phyloP scores from a whole-genome alignment of 2,329 filamentous ascomycete species.

The Waltergamsia citrina region DNA sequence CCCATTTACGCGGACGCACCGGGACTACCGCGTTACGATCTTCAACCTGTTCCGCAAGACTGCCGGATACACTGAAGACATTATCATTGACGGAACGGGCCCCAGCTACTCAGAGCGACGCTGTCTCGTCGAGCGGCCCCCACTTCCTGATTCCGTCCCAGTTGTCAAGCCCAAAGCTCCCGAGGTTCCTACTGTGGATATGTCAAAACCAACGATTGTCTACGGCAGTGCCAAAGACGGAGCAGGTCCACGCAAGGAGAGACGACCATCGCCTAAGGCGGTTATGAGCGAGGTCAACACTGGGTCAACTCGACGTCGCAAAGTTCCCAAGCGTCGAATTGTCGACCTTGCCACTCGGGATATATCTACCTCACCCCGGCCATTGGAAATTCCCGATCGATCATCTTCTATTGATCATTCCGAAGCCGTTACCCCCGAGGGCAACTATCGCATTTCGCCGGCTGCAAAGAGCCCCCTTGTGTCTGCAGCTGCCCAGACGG shows the following conservation, averaged over 20 bases:
- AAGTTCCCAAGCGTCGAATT: conserved; percentile 52
- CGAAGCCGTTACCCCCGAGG: conserved; percentile 11
- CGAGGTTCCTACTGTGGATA: conserved; percentile 53
- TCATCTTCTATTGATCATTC: conserved; percentile 6
- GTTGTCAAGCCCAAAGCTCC: conserved; percentile 62
- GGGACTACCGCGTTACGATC: conserved; percentile 77
- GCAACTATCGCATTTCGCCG: conserved; percentile 35
- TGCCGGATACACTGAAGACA: conserved; percentile 82
- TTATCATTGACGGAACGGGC: conserved; percentile 75
- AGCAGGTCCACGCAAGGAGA: conserved; percentile 50
- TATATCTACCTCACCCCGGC: conserved; percentile 14
- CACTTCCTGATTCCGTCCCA: conserved; percentile 66
- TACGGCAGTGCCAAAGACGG: conserved; percentile 39
- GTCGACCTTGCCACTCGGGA: conserved; percentile 53
- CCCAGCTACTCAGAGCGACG: conserved; percentile 82
- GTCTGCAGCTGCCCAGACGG: conserved; percentile 18
- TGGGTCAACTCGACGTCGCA: conserved; percentile 49
- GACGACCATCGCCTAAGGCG: conserved; percentile 39
- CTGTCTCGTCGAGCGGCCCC: conserved; percentile 71
- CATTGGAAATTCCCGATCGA: conserved; percentile 16
- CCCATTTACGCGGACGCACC: conserved; percentile 80
- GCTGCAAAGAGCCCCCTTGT: conserved; percentile 25
- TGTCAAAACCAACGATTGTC: conserved; percentile 57
- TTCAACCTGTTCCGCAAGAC: conserved; percentile 93
- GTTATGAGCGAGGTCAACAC: conserved; percentile 49